Base-by-base conservation (phyloP, 768 basidiomycete species). In the Chlorophyllum brunneum region DNA sequence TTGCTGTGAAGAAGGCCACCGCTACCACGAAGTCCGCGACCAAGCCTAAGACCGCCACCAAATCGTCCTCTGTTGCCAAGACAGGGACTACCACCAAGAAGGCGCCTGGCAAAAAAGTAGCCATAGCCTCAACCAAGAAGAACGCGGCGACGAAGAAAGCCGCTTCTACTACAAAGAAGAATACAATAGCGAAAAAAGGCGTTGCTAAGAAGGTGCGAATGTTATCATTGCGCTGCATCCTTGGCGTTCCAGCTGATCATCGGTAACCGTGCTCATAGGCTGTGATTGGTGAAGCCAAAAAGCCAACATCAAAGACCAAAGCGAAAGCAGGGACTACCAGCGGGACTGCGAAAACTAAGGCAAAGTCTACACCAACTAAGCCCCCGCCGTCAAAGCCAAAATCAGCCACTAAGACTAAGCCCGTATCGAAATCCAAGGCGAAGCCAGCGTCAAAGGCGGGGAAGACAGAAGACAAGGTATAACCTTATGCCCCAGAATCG, bases 151-250 rank as follows among this genome's bases (percentile, higher is more conserved):
- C 59, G n/a, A 67, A 67, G 59, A 59, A 63, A 36, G 41, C 61
- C 37, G 50, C 56, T 16, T 24, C 56, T 29, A 20, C 36, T 8
- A 30, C 48, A 7, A 59, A 62, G 59, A 63, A 63, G 53, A 45
- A 65, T 23, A 31, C 59, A 26, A 56, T 60, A 23, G 55, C 69
- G 22, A 69, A 70, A 54, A 76, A 77, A 56, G 59, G 57, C 13
- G 48, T 69, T 24, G 50, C 66, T 18, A 86, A 86, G 78, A 86
- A 85, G 78, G 85, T 83, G 38, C 31, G 58, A 55, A 0, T 18
- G 15, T 13, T 27, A 34, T 27, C 15, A 22, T 41, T 22, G 0
- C 4, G n/a, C 43, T 5, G 33, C 23, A 10, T 20, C n/a, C 16
- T 39, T 31, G 15, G 34, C 16, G 1, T 5, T 8, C 4, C 5